These are phyloP conservation scores for Trichophyton equinum DNA, from an alignment of 2,329 filamentous ascomycete species.

Conservation along the genomic window DNA sequence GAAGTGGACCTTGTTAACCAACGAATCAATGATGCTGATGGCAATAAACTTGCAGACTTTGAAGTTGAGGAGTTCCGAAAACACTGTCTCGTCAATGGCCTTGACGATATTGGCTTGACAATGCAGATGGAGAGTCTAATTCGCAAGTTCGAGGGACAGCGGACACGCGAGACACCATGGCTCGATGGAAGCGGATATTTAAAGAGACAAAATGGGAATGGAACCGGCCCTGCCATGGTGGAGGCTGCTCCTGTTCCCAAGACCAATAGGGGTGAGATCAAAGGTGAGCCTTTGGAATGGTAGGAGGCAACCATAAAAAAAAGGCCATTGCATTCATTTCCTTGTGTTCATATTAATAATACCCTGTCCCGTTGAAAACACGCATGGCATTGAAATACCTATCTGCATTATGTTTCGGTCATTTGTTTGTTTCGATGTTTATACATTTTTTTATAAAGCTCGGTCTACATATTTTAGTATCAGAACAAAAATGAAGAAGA, in stretches of 20 bases:
- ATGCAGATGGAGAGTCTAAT: conserved; percentile 91
- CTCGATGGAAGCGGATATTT: conserved; percentile 78
- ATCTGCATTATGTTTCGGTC: not conserved
- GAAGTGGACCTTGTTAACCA: conserved; percentile 84
- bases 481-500: not conserved
- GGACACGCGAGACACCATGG: conserved; percentile 74
- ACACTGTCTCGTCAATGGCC: conserved; percentile 83
- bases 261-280: conserved; percentile 75
- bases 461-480: not conserved
- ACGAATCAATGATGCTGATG: conserved; percentile 61
- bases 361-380: not conserved
- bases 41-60: conserved; percentile 63
- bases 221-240: conserved; percentile 47
- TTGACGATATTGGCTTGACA: conserved; percentile 91
- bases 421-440: not conserved
- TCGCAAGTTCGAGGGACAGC: conserved; percentile 62
- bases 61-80: conserved; percentile 89
- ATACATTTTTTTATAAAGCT: not conserved
- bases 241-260: conserved; percentile 62
- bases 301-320: conserved; percentile 31
- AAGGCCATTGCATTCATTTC: not conserved
- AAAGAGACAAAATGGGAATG: conserved; percentile 26
- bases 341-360: not conserved
- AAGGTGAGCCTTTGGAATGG: conserved; percentile 83
- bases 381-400: not conserved